phyloP scores from a whole-genome alignment of 768 basidiomycete genomes.

The Sporobolomyces pararoseus region DNA sequence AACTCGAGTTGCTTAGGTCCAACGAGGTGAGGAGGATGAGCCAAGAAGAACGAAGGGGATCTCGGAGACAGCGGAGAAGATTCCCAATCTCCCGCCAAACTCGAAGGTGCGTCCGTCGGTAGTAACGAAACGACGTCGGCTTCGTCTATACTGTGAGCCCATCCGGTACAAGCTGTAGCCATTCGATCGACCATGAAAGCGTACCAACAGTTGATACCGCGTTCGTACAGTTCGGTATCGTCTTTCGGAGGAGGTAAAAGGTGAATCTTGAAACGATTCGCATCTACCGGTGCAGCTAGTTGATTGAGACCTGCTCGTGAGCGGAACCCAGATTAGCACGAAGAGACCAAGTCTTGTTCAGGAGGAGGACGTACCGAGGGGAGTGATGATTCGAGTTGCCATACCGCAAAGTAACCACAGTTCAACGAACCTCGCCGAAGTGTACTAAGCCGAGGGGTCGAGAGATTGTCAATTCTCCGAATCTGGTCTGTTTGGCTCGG shows the following conservation, averaged over 20 bases:
- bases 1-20: conserved; percentile 22
- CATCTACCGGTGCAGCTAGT: conserved; percentile 12
- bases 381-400: conserved; percentile 36
- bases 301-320: conserved; percentile 36
- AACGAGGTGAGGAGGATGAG: conserved; percentile 29
- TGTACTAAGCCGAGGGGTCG: too few relatives aligned
- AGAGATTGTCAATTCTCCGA: too few relatives aligned
- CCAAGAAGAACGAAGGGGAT: conserved; percentile 19
- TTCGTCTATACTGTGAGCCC: conserved; percentile 26
- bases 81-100: conserved; percentile 11
- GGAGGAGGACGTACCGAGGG: conserved; percentile 21
- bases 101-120: not conserved
- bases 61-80: conserved; percentile 9
- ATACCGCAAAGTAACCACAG: conserved; percentile 39
- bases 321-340: not conserved
- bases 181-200: conserved; percentile 38
- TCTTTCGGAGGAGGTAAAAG: conserved; percentile 23
- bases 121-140: conserved; percentile 32
- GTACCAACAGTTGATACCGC: conserved; percentile 30
- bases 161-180: conserved; percentile 38
- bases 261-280: conserved; percentile 9
- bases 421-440: conserved; percentile 33
- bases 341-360: not conserved
- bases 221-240: conserved; percentile 24
- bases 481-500: too few relatives aligned